Evolutionary conservation across 257 asterid species (phyloP).

Genomic region (Solanum phureja): DNA sequence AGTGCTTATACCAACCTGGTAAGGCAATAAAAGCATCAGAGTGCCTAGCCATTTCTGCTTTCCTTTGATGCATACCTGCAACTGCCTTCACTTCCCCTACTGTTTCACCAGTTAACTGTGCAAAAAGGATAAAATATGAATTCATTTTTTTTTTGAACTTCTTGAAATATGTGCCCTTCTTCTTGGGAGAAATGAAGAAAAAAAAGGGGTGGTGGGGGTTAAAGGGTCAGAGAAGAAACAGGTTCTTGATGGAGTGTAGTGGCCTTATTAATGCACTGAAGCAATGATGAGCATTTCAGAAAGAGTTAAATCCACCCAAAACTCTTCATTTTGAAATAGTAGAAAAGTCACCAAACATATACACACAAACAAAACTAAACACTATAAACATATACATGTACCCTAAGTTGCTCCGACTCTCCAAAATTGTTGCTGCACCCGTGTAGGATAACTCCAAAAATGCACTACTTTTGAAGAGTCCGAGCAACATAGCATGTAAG

Average conservation of each 20-base stretch:
- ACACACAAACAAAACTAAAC: slow-evolving; percentile 8
- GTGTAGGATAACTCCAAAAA: not conserved
- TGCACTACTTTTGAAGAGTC: too few species aligned
- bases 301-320: slow-evolving; percentile 14
- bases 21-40: slow-evolving; percentile 99
- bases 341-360: slow-evolving; percentile 11
- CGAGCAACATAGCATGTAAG: not conserved
- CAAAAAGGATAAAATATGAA: slow-evolving; percentile 1
- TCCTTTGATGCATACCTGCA: slow-evolving; percentile 97
- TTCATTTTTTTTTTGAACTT: not conserved
- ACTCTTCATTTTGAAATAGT: slow-evolving; percentile 1
- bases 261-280: slow-evolving; percentile 29
- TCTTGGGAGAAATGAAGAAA: not conserved
- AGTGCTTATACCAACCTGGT: slow-evolving; percentile 58
- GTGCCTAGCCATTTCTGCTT: slow-evolving; percentile 95
- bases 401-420: not conserved
- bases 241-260: slow-evolving; percentile 22
- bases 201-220: not conserved
- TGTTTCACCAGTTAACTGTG: slow-evolving; percentile 94
- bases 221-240: slow-evolving; percentile 2
- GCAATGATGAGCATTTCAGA: slow-evolving; percentile 49
- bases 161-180: not conserved
- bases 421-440: not conserved
- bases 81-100: slow-evolving; percentile 99
- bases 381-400: not conserved